Conservation (phyloP, 164 flowering plant genomes). For the Umbellularia californica region DNA sequence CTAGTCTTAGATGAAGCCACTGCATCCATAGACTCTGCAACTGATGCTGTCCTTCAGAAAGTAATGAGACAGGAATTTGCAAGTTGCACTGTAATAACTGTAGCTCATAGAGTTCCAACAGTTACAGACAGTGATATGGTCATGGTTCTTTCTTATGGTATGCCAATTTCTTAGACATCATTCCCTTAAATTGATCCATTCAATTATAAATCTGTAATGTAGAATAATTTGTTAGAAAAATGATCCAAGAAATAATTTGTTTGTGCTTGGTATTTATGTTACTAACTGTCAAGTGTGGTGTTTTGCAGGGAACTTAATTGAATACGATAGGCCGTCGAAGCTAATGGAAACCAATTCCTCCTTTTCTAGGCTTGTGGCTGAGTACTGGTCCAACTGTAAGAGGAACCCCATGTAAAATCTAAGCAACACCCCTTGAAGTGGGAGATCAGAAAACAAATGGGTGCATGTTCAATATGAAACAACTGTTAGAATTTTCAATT, state of each 20-base stretch:
- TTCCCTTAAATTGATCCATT: not conserved
- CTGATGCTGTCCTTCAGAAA: constrained; percentile 66
- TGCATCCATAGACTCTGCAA: constrained; percentile 81
- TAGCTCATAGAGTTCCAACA: constrained; percentile 87
- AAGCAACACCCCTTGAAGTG: not conserved
- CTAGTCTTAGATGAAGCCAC: constrained; percentile 90
- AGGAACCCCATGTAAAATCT: constrained; percentile 26
- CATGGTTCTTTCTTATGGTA: constrained; percentile 90
- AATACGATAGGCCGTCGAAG: constrained; percentile 67
- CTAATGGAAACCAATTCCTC: constrained; percentile 58
- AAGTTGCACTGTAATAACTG: constrained; percentile 65
- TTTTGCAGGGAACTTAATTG: constrained; percentile 52
- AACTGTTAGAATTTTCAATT: not conserved
- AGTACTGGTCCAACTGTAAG: constrained; percentile 75
- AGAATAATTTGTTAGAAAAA: no score
- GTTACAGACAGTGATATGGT: constrained; percentile 89
- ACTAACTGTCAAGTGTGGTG: not conserved
- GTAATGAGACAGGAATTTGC: constrained; percentile 68
- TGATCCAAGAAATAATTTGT: not conserved
- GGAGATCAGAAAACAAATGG: not conserved
- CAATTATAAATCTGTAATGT: not conserved
- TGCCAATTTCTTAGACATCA: not conserved
- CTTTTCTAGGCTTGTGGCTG: constrained; percentile 72
- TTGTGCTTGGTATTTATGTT: not conserved
- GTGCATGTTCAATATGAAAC: not conserved